Conservation (phyloP, 1,284 basidiomycete genomes). For the Leccinum olivaceoglutinosum region DNA sequence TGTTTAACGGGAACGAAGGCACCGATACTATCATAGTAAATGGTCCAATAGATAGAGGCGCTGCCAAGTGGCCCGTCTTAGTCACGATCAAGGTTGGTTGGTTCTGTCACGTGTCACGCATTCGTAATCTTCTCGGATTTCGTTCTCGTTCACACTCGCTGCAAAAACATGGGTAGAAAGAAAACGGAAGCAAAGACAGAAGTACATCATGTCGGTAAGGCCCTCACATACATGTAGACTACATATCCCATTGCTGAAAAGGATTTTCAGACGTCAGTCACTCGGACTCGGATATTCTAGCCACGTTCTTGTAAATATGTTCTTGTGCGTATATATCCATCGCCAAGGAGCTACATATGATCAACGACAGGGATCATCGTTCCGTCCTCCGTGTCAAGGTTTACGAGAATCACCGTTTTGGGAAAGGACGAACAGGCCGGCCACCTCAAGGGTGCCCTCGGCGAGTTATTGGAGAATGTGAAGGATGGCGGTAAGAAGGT, state of each 20-base stretch:
- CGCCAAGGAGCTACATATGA: neutral
- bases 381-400: neutral
- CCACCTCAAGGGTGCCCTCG: neutral
- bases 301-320: neutral
- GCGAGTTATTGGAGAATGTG: neutral
- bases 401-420: neutral
- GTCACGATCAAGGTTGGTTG: too few species aligned
- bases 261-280: conserved; percentile 44
- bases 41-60: too few species aligned
- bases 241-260: neutral
- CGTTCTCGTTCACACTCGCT: neutral
- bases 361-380: neutral
- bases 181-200: conserved; percentile 30
- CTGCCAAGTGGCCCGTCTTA: too few species aligned
- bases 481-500: neutral
- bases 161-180: conserved; percentile 23
- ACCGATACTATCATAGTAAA: too few species aligned
- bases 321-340: neutral
- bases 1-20: too few species aligned
- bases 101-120: conserved; percentile 17
- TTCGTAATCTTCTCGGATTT: neutral
- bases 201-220: conserved; percentile 49
- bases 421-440: neutral
- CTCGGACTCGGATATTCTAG: neutral
- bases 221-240: neutral